These are phyloP conservation scores for Orbilia blumenaviensis DNA, from an alignment of 2,329 filamentous ascomycete genomes.

Conservation along the genomic window DNA sequence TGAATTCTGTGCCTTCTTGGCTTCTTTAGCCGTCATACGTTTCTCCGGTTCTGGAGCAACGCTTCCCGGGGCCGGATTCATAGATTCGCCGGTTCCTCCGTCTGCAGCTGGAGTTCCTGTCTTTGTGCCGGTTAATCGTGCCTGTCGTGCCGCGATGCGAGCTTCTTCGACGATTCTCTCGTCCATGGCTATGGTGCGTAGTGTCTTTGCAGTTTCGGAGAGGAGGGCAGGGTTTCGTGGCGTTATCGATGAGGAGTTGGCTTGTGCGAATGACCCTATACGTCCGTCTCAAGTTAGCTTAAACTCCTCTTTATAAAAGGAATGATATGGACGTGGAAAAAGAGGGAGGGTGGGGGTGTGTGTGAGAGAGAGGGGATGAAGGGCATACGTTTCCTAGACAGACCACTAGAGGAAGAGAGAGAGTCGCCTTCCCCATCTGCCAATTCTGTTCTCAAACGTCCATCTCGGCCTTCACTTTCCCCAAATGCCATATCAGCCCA, in stretches of 20 bases:
- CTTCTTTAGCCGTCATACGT: constrained; percentile 57
- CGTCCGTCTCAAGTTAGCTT: neutral
- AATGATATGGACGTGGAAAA: too few relatives aligned
- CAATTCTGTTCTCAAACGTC: constrained; percentile 18
- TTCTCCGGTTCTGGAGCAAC: constrained; percentile 47
- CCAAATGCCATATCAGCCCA: constrained; percentile 44
- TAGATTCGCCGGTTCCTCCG: constrained; percentile 7
- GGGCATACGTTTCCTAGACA: constrained; percentile 39
- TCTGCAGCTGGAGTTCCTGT: constrained; percentile 39
- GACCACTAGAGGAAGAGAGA: constrained; percentile 12
- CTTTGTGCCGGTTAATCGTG: constrained; percentile 39
- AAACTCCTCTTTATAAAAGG: too few relatives aligned
- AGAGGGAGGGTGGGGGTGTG: too few relatives aligned
- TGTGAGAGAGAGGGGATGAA: too few relatives aligned
- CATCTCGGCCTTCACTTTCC: constrained; percentile 37
- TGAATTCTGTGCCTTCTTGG: constrained; percentile 56
- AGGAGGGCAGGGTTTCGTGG: constrained; percentile 20
- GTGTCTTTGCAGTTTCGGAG: constrained; percentile 38
- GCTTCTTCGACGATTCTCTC: constrained; percentile 47
- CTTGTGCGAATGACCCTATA: constrained; percentile 42
- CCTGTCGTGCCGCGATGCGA: constrained; percentile 31
- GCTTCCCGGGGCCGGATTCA: constrained; percentile 25
- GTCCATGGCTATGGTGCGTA: constrained; percentile 34
- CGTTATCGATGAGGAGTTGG: constrained; percentile 25
- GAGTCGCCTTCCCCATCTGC: constrained; percentile 24